A percentile compares a stretch with the other conserved stretches of the same genome.
These are phyloP conservation scores for Chloranthus sessilifolius DNA, from an alignment of 164 flowering plant species.

Conservation along the genomic window DNA sequence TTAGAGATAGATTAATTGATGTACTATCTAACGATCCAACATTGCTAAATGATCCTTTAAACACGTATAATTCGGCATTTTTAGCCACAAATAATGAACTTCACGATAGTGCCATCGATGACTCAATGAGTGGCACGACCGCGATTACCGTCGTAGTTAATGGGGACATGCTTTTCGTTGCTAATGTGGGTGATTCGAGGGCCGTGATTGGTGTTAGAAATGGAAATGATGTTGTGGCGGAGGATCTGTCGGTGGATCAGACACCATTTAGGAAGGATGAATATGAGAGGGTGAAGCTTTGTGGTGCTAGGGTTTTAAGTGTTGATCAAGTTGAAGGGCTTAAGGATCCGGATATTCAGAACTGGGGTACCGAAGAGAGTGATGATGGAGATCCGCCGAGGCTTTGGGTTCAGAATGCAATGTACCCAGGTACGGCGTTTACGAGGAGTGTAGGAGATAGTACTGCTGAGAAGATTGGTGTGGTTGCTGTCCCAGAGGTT, in stretches of 20 bases:
- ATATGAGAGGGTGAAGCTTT: slow-evolving; percentile 73
- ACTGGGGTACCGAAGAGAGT: slow-evolving; percentile 88
- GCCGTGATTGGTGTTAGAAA: slow-evolving; percentile 72
- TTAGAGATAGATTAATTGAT: slow-evolving; percentile 62
- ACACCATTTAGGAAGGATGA: slow-evolving; percentile 94
- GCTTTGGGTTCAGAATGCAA: slow-evolving; percentile 84
- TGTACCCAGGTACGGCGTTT: slow-evolving; percentile 95
- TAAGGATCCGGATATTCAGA: slow-evolving; percentile 73
- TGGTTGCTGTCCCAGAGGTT: slow-evolving; percentile 84
- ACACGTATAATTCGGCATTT: slow-evolving; percentile 68
- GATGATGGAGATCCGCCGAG: slow-evolving; percentile 92
- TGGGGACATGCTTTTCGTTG: slow-evolving; percentile 70
- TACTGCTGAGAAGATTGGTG: slow-evolving; percentile 86
- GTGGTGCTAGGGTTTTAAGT: slow-evolving; percentile 92
- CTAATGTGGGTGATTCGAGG: slow-evolving; percentile 95
- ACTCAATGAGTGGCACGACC: slow-evolving; percentile 95
- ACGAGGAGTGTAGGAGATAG: slow-evolving; percentile 91
- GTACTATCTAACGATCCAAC: slow-evolving; percentile 41
- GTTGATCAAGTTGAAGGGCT: slow-evolving; percentile 89
- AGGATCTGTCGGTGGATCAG: slow-evolving; percentile 75
- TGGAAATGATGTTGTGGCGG: slow-evolving; percentile 53
- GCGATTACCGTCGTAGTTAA: slow-evolving; percentile 79
- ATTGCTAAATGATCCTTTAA: slow-evolving; percentile 66
- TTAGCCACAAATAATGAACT: slow-evolving; percentile 52
- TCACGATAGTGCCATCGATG: slow-evolving; percentile 75